phyloP scores from a whole-genome alignment of 495 filamentous ascomycete genomes.

The Chlorociboria aeruginascens region DNA sequence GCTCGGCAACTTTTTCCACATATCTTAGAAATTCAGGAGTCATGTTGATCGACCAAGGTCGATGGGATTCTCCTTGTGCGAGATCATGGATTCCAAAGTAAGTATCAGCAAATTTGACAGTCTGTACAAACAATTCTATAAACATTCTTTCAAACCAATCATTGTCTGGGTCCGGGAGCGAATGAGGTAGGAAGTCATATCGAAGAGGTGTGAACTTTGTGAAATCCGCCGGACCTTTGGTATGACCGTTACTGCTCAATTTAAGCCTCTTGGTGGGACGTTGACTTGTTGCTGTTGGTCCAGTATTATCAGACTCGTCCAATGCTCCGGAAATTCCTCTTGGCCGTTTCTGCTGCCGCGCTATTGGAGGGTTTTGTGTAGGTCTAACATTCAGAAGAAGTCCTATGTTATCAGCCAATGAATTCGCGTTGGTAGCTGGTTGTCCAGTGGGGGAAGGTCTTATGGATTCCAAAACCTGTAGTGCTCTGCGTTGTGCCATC shows the following conservation, averaged over 20 bases:
- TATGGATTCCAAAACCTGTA: too few species aligned
- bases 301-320: not conserved
- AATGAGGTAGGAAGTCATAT: conserved; percentile 5
- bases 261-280: conserved; percentile 1
- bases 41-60: conserved; percentile 8
- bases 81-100: conserved; percentile 12
- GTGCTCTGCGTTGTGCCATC: too few species aligned
- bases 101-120: not conserved
- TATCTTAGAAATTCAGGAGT: conserved; percentile 11
- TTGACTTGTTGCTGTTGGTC: not conserved
- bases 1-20: conserved; percentile 9
- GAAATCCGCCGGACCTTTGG: conserved; percentile 2
- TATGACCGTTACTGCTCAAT: not conserved
- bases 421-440: too few species aligned
- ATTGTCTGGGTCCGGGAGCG: conserved; percentile 5
- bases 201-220: conserved; percentile 8
- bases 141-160: conserved; percentile 9
- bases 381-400: too few species aligned
- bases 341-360: not conserved
- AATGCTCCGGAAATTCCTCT: not conserved
- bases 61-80: conserved; percentile 3
- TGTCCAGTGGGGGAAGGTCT: too few species aligned
- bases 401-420: too few species aligned
- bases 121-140: conserved; percentile 1
- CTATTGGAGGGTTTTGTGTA: too few species aligned